Evolutionary conservation across 129 eudicot genomes (phyloP).

Genomic region (Helianthus tuberosus): DNA sequence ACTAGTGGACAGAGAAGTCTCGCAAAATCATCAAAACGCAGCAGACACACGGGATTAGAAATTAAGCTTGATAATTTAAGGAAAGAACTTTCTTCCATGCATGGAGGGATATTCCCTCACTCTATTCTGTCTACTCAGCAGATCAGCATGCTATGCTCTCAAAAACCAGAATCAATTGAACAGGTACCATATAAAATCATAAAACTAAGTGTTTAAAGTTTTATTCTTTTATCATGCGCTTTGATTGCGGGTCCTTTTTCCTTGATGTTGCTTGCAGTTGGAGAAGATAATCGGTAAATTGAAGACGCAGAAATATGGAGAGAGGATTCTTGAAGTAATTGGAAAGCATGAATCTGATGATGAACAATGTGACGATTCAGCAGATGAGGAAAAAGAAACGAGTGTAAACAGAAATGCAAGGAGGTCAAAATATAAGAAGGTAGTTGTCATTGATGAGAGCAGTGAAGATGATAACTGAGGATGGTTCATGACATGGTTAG

Average conservation of each 20-base stretch:
- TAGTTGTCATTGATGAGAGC: constrained; percentile 65
- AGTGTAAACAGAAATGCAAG: constrained; percentile 43
- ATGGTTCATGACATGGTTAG: too few relatives aligned
- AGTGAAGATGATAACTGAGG: constrained; percentile 75
- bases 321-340: constrained; percentile 69
- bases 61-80: constrained; percentile 76
- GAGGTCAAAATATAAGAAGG: constrained; percentile 54
- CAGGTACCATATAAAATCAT: constrained; percentile 48
- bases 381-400: constrained; percentile 30
- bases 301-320: constrained; percentile 77
- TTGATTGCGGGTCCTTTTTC: neutral
- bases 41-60: constrained; percentile 62
- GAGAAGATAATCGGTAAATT: constrained; percentile 88
- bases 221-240: neutral
- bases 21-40: constrained; percentile 56
- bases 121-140: constrained; percentile 91
- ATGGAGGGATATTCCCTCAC: constrained; percentile 96
- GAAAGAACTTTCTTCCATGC: constrained; percentile 66
- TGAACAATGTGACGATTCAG: constrained; percentile 33
- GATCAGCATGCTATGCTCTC: constrained; percentile 54
- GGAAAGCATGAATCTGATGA: constrained; percentile 37
- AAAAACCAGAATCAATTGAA: constrained; percentile 66
- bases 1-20: constrained; percentile 36
- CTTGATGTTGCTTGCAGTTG: constrained; percentile 57
- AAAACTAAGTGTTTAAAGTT: neutral